A percentile compares a stretch with the other conserved stretches of the same genome.
phyloP scores from a whole-genome alignment of 1,139 yeast species.

The Taphrina populina region DNA sequence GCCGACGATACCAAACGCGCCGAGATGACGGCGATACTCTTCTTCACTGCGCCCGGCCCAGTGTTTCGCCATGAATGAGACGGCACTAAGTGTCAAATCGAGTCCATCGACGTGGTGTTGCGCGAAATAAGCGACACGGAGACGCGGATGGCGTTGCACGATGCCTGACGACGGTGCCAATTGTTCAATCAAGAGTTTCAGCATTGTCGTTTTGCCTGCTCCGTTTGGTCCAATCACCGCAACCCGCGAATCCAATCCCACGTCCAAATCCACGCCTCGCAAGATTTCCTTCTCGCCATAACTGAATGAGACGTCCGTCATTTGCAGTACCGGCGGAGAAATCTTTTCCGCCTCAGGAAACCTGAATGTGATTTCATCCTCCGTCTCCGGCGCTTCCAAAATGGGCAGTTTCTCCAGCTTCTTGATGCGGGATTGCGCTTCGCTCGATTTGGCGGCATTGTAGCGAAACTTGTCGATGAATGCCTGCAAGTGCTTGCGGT shows the following conservation, averaged over 20 bases:
- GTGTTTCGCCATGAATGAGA: slow-evolving; percentile 85
- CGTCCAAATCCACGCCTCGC: slow-evolving; percentile 78
- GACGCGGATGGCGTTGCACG: slow-evolving; percentile 75
- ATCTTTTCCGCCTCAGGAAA: slow-evolving; percentile 94
- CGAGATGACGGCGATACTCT: slow-evolving; percentile 93
- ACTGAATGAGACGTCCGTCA: slow-evolving; percentile 83
- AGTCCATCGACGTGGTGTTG: slow-evolving; percentile 98
- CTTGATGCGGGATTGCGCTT: slow-evolving; percentile 96
- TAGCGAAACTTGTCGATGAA: slow-evolving; percentile 95
- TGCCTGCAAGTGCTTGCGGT: slow-evolving; percentile 83
- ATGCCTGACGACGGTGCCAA: slow-evolving; percentile 69
- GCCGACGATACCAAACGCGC: slow-evolving; percentile 96
- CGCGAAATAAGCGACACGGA: slow-evolving; percentile 96
- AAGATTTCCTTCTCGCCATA: slow-evolving; percentile 61
- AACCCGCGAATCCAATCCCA: slow-evolving; percentile 89
- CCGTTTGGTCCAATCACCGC: slow-evolving; percentile 99
- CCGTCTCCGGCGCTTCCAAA: slow-evolving; percentile 93
- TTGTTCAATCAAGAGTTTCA: slow-evolving; percentile 79
- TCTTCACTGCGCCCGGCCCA: slow-evolving; percentile 95
- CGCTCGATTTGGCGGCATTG: slow-evolving; percentile 95
- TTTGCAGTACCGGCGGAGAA: slow-evolving; percentile 90
- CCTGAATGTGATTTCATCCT: slow-evolving; percentile 74
- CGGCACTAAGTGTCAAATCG: slow-evolving; percentile 86
- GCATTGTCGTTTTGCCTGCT: slow-evolving; percentile 94
- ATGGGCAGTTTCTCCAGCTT: slow-evolving; percentile 90